A percentile compares a stretch with the other conserved stretches of the same genome.
These are phyloP conservation scores for Seiridium unicorne DNA, from an alignment of 2,329 filamentous ascomycete species.

Conservation along the genomic window DNA sequence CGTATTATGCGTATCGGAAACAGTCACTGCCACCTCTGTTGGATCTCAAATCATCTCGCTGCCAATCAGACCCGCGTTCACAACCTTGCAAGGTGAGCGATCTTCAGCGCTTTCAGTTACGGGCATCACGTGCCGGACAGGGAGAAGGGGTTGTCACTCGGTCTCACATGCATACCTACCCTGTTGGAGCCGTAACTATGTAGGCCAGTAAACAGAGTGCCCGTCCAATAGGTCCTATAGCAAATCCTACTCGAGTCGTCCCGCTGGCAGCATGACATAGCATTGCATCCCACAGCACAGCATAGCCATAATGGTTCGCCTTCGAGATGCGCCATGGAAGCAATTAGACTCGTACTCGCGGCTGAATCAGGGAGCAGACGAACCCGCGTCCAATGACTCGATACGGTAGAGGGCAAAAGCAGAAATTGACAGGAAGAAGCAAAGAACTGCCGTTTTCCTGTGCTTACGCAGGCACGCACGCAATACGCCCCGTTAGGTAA, in stretches of 20 bases:
- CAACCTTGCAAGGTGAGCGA: not conserved
- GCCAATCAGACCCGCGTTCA: not conserved
- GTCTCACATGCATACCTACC: not conserved
- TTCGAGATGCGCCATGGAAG: not conserved
- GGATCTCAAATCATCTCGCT: not conserved
- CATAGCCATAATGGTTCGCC: not conserved
- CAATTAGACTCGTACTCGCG: not conserved
- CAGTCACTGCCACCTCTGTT: slow-evolving; percentile 3
- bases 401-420: not conserved
- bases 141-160: not conserved
- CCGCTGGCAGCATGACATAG: too few species aligned
- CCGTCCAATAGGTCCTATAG: not conserved
- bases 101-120: not conserved
- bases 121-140: not conserved
- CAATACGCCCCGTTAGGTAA: too few species aligned
- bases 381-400: not conserved
- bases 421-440: not conserved
- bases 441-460: too few species aligned
- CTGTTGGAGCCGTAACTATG: not conserved
- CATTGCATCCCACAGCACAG: not conserved
- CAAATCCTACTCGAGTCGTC: not conserved
- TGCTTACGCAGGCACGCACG: too few species aligned
- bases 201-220: not conserved
- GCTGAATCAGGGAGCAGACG: not conserved
- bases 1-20: not conserved